Conservation (phyloP, 371 early-diverging fungal genomes). For the Enterospora canceri region DNA sequence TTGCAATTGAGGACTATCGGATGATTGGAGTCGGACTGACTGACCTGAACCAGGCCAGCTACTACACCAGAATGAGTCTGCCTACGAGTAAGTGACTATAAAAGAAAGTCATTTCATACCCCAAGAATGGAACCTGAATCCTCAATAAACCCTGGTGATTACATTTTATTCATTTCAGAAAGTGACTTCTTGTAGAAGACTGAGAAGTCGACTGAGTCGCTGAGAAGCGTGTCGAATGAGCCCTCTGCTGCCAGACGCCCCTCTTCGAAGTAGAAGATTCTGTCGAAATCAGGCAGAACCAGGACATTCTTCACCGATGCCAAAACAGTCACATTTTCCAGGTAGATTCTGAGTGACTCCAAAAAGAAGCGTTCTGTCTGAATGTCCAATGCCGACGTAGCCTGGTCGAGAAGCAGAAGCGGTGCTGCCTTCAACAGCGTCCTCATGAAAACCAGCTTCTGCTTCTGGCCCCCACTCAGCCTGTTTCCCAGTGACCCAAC, state of each 20-base stretch:
- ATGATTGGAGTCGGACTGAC: too few species aligned
- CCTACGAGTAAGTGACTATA: too few species aligned
- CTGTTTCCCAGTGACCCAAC: slow-evolving; percentile 47
- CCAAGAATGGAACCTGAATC: too few species aligned
- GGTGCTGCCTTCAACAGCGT: slow-evolving; percentile 63
- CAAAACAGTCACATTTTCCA: slow-evolving; percentile 20
- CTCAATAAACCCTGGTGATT: too few species aligned
- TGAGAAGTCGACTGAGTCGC: not conserved
- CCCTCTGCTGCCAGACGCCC: not conserved
- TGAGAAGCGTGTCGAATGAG: not conserved
- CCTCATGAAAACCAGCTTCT: slow-evolving; percentile 86
- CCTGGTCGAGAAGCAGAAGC: slow-evolving; percentile 71
- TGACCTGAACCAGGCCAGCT: too few species aligned
- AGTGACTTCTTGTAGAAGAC: too few species aligned
- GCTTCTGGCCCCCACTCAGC: slow-evolving; percentile 91
- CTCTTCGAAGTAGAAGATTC: slow-evolving; percentile 21
- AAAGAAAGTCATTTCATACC: too few species aligned
- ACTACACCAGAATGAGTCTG: too few species aligned
- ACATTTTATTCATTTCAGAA: too few species aligned
- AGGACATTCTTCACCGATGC: slow-evolving; percentile 29
- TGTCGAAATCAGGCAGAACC: slow-evolving; percentile 27
- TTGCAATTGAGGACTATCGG: too few species aligned
- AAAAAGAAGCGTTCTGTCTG: slow-evolving; percentile 55
- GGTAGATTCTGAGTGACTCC: slow-evolving; percentile 4
- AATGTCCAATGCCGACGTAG: slow-evolving; percentile 66